Conservation (phyloP, 2,329 filamentous ascomycete genomes). For the Penicillium sp. region DNA sequence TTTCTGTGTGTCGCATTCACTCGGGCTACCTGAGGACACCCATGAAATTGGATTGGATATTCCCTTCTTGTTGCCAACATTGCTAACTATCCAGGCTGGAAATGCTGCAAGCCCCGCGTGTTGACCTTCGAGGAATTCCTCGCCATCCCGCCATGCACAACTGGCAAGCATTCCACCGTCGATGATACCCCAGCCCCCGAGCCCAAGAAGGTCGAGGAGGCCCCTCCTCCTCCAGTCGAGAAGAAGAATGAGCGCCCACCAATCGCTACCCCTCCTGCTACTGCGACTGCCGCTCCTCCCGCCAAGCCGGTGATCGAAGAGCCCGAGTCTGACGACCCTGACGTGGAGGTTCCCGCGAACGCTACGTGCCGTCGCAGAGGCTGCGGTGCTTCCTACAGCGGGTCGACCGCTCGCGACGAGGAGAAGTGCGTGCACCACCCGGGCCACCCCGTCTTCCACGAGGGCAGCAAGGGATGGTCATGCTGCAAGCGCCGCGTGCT, state of each 20-base stretch:
- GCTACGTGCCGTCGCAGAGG: constrained; percentile 75
- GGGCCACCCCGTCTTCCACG: constrained; percentile 89
- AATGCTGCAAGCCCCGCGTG: constrained; percentile 96
- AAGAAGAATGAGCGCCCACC: constrained; percentile 21
- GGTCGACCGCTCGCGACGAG: constrained; percentile 60
- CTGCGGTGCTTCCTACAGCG: constrained; percentile 68
- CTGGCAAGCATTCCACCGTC: constrained; percentile 86
- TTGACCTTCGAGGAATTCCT: constrained; percentile 99
- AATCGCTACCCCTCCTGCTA: constrained; percentile 27
- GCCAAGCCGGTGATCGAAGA: constrained; percentile 55
- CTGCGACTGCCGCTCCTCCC: constrained; percentile 32
- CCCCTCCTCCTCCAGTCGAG: constrained; percentile 20
- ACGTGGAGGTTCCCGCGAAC: constrained; percentile 70
- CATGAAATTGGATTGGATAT: no score
- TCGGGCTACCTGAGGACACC: no score
- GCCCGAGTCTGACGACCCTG: constrained; percentile 84
- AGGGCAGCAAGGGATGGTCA: constrained; percentile 95
- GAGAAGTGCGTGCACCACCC: constrained; percentile 89
- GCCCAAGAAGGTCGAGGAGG: constrained; percentile 39
- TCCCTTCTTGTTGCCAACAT: background rate
- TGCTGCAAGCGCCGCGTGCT: constrained; percentile 95
- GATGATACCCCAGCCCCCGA: constrained; percentile 64
- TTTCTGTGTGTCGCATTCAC: constrained; percentile 5
- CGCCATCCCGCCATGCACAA: constrained; percentile 85
- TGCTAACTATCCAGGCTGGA: constrained; percentile 70